Evolutionary conservation across 768 basidiomycete species (phyloP), one percentile per base, ranked within the genome.

Genomic region (Leccinum broughii): DNA sequence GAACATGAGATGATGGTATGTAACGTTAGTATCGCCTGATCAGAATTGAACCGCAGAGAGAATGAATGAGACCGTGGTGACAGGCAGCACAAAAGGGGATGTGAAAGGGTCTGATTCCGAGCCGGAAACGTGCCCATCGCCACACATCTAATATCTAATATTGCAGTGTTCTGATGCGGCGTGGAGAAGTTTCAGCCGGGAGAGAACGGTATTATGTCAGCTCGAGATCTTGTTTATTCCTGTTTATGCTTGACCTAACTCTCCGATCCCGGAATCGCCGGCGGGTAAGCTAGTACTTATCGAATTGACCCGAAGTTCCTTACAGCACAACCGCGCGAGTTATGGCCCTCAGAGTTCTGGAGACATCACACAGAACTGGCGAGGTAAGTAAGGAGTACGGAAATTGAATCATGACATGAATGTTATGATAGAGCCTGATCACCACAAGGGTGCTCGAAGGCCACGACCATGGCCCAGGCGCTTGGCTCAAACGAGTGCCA

Each of bases 401-500:
- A 30, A 60, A 32, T 30, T 26, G 44, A 28, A 48, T 58, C 57
- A 28, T 35, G 60, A 52, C 51, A n/a, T 20, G n/a, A 20, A 20
- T 44, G 4, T 11, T n/a, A 52, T 46, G n/a, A 46, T 46, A 35
- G n/a, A 51, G 14, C 10, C 30, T 49, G 7, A 28, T 14, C 56
- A 13, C 28, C 11, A n/a, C 34, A 51, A 56, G 63, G 57, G 57
- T 55, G 44, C 35, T 30, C 53, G 30, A 37, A 52, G 49, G 22
- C 20, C 41, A 61, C 4, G 28, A 15, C 14, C 39, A 48, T 13
- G 44, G 15, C 13, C 55, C 55, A 26, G 15, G 15, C 15, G 20
- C 28, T 17, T 55, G 54, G 62, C 34, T 55, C 63, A 15, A 48
- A 30, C 41, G 9, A 49, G n/a, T 34, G 58, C 58, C 55, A 17